Base-by-base conservation (phyloP, 2,329 filamentous ascomycete species). In the Nemania bipapillata region DNA sequence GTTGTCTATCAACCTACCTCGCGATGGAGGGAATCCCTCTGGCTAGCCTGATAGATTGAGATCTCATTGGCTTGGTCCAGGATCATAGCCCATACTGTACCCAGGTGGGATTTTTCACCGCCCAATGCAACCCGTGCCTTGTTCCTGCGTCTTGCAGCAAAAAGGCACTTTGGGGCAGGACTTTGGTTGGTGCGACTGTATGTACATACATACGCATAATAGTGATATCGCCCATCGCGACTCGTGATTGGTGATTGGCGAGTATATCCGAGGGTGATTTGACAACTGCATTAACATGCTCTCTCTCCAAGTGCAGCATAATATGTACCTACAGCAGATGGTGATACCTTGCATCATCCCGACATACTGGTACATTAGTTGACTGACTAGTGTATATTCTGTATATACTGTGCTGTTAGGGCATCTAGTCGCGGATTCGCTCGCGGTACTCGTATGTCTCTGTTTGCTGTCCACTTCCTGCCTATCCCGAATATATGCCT, bases 81-180 rank as follows among this genome's bases (percentile, higher is more conserved):
- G 52, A 58, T 50, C 42, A 52, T 35, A 26, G 35, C 59, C 49
- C 63, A 66, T 53, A n/a, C n/a, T n/a, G n/a, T n/a, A n/a, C n/a
- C n/a, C n/a, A 58, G 22, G 54, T 15, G 15, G 22, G 11, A 54
- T 11, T 58, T 66, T 66, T 63, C 54, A 69, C 66, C 63, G 54
- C 66, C 17, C 54, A 42, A 63, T 35, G 60, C 42, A 42, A 50
- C 35, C 42, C 8, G 63, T 64, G 65, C 68, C 68, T 65, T 57
- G 68, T 70, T 65, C 64, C 56, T 70, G 68, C 68, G 61, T 60
- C 17, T 67, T 63, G 59, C 40, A 63, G 58, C 11, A 40, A 45
- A 45, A 57, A 62, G n/a, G 20, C 28, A 40, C 20, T 22, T 42
- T 15, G 30, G 47, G 35, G 7, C 35, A 28, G 50, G 59, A 37